Conservation (phyloP, 2,329 filamentous ascomycete genomes). For the Fusarium austroafricanum region DNA sequence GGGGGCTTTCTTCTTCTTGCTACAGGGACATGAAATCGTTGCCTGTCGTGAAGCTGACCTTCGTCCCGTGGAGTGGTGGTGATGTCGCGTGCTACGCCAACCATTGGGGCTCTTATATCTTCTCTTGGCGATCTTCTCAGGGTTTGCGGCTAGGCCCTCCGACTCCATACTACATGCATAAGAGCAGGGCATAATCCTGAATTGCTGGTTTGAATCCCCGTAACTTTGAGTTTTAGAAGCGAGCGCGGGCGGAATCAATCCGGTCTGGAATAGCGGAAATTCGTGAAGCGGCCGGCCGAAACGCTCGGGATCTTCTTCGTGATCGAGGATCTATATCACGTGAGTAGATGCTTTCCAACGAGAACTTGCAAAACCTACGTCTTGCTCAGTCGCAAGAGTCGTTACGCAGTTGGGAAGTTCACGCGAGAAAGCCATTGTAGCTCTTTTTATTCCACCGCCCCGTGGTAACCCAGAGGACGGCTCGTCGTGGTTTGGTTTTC, state of each 20-base stretch:
- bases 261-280: constrained; percentile 12
- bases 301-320: constrained; percentile 1
- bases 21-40: neutral
- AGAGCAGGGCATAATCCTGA: neutral
- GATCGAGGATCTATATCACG: constrained; percentile 5
- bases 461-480: neutral
- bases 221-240: neutral
- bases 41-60: neutral
- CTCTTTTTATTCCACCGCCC: neutral
- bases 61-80: neutral
- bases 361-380: constrained; percentile 3
- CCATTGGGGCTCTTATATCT: neutral
- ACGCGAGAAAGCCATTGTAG: neutral
- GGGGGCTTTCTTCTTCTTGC: neutral
- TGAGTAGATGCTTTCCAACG: neutral
- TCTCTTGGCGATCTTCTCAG: neutral
- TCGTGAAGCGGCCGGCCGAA: constrained; percentile 17
- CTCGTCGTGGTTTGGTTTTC: neutral
- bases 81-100: neutral
- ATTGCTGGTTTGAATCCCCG: neutral
- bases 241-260: neutral
- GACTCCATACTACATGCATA: neutral
- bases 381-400: neutral
- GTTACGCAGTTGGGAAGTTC: neutral
- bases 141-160: neutral